Conservation (phyloP, 164 flowering plant genomes). For the Vitis rupestris region DNA sequence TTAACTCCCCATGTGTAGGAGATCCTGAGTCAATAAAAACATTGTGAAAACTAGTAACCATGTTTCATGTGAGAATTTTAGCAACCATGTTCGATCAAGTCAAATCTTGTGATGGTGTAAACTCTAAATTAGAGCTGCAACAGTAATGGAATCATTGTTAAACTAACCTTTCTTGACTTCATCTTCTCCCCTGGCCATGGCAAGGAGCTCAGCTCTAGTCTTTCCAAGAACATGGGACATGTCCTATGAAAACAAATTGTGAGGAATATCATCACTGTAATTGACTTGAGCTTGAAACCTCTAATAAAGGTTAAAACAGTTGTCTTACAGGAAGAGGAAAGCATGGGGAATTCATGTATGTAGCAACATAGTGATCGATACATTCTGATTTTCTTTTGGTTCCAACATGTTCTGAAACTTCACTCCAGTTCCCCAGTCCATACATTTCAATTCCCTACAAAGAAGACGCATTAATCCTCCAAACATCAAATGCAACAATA, state of each 20-base stretch:
- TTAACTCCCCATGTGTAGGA: conserved; percentile 20
- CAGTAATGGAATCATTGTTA: not conserved
- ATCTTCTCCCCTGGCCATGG: conserved; percentile 72
- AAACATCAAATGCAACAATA: conserved; percentile 5
- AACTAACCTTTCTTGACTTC: conserved; percentile 70
- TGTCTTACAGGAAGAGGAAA: conserved; percentile 85
- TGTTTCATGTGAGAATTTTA: not conserved
- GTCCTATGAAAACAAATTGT: conserved; percentile 47
- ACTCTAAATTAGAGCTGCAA: not conserved
- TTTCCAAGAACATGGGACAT: conserved; percentile 95
- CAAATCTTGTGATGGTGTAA: not conserved
- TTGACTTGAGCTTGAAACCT: not conserved
- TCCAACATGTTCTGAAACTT: conserved; percentile 96
- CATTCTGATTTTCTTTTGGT: conserved; percentile 81
- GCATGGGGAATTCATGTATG: conserved; percentile 85
- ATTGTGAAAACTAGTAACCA: not conserved
- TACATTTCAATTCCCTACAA: conserved; percentile 92
- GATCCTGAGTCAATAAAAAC: conserved; percentile 11
- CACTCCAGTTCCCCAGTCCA: conserved; percentile 92
- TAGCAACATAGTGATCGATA: conserved; percentile 67
- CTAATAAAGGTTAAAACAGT: not conserved
- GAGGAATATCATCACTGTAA: not conserved
- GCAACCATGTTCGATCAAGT: not conserved
- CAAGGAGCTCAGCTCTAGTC: conserved; percentile 91
- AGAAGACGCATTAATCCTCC: not conserved